Evolutionary conservation across 129 eudicot species (phyloP).

Genomic region (Logfia minima): DNA sequence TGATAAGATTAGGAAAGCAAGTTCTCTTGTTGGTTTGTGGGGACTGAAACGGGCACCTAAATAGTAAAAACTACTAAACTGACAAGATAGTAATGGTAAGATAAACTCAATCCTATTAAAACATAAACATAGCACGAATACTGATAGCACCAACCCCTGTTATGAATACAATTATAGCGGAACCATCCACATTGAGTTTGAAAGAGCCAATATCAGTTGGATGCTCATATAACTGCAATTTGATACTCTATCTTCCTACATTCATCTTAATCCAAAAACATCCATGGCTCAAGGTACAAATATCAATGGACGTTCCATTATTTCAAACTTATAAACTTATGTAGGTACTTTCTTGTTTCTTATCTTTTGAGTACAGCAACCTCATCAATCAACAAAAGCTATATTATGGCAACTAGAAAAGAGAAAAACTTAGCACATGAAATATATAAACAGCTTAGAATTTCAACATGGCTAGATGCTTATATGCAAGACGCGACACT

Average conservation of each 20-base stretch:
- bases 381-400: constrained; percentile 14
- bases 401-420: not conserved
- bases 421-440: not conserved
- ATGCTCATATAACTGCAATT: not conserved
- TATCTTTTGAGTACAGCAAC: constrained; percentile 14
- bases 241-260: no score
- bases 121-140: not conserved
- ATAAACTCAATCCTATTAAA: not conserved
- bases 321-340: constrained; percentile 12
- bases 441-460: not conserved
- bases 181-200: not conserved
- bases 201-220: not conserved
- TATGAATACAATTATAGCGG: not conserved
- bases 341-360: constrained; percentile 10
- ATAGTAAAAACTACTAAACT: not conserved
- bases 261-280: not conserved
- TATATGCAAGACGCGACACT: not conserved
- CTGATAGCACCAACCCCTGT: not conserved
- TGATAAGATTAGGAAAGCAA: not conserved
- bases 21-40: not conserved
- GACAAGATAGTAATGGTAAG: not conserved
- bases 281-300: not conserved
- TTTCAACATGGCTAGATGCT: constrained; percentile 12
- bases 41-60: not conserved
- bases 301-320: not conserved